Base-by-base conservation (phyloP, 106 monocot genomes). In the Amphibolis antarctica region DNA sequence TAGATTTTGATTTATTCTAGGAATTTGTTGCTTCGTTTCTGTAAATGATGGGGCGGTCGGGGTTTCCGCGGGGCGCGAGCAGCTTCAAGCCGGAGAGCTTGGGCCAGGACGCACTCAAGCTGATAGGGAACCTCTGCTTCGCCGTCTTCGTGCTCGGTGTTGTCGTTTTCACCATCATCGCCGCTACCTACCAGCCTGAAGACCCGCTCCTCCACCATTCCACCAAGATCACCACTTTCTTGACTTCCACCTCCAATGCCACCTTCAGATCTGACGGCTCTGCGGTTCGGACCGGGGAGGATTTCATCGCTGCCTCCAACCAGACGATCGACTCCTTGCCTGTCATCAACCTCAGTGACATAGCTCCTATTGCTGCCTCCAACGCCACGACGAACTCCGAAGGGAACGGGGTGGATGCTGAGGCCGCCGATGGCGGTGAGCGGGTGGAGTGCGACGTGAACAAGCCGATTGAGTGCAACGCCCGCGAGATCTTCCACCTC, bases 61-160 rank as follows among this genome's bases (percentile, higher is more conserved):
- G 72, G 63, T 55, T 72, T 55, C 10, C 72, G 17, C 44, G 72
- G 56, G 43, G 27, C 22, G 66, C 46, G 42, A 62, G 76, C 62
- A 62, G 76, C 62, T 77, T 86, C 76, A 61, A 60, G 24, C 55
- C 73, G 55, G 78, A 73, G 31, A 80, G 62, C 46, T 67, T 86
- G n/a, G 86, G 86, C 25, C 82, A 76, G 26, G 69, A 64, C 56
- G 74, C 82, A 13, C 48, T 86, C 36, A 70, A 60, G 7, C 43
- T 80, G 49, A 62, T 82, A 60, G 73, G 73, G 20, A 90, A 86
- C 66, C 76, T 90, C 78, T 83, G 72, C 71, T 90, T 90, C 76
- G 78, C 80, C 62, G 46, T 86, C 70, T 90, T 90, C 80, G 83
- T 86, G 59, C 50, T 78, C 53, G 76, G 66, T 44, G 90, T 90